These are phyloP conservation scores for Medicago ruthenica DNA, from an alignment of 306 rosid species.

Conservation along the genomic window DNA sequence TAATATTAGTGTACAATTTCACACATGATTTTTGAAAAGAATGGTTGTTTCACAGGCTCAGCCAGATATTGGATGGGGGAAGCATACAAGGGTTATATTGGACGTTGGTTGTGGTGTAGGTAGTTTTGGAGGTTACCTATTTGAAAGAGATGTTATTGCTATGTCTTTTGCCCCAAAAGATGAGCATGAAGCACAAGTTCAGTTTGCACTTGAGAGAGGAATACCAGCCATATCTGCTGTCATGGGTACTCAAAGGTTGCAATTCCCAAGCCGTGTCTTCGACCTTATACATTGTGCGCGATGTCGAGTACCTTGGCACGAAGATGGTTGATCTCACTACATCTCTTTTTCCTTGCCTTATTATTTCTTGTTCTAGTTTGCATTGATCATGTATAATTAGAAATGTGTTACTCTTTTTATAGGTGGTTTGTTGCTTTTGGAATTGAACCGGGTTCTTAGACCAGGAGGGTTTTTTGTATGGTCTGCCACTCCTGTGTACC, in stretches of 20 bases:
- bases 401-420: neutral
- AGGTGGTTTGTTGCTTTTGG: conserved; percentile 88
- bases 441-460: conserved; percentile 77
- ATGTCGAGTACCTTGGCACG: conserved; percentile 95
- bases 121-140: conserved; percentile 85
- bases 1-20: neutral
- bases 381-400: too few species aligned
- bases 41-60: conserved; percentile 58
- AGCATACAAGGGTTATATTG: conserved; percentile 70
- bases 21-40: neutral
- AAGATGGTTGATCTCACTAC: conserved; percentile 56
- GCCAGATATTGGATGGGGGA: conserved; percentile 74
- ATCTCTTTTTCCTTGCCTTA: neutral
- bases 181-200: conserved; percentile 94
- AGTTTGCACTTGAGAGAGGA: conserved; percentile 93
- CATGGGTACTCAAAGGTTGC: conserved; percentile 93
- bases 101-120: conserved; percentile 98
- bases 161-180: conserved; percentile 98
- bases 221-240: conserved; percentile 93
- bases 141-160: conserved; percentile 80
- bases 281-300: conserved; percentile 86
- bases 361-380: too few species aligned
- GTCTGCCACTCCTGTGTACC: conserved; percentile 97
- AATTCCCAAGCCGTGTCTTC: conserved; percentile 79
- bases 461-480: conserved; percentile 85